A percentile compares a stretch with the other conserved stretches of the same genome.
phyloP scores from a whole-genome alignment of 208 protist genomes.

The Crithidia brevicula region DNA sequence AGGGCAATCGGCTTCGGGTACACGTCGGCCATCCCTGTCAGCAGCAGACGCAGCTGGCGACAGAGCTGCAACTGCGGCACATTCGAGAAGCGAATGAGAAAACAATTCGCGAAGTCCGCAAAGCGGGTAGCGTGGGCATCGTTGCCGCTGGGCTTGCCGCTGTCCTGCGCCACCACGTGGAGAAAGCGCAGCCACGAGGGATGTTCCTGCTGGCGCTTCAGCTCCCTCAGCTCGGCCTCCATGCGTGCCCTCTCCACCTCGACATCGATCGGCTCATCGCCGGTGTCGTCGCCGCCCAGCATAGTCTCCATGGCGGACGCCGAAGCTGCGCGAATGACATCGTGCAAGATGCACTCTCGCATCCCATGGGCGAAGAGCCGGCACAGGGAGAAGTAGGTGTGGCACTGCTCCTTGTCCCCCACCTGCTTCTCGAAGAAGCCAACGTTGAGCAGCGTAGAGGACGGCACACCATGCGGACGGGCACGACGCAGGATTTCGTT shows the following conservation, averaged over 20 bases:
- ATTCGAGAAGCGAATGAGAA: conserved; percentile 50
- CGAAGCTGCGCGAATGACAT: conserved; percentile 5
- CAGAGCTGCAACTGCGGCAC: conserved; percentile 61
- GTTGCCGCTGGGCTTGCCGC: neutral
- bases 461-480: conserved; percentile 31
- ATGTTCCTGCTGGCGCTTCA: conserved; percentile 7
- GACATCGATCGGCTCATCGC: neutral
- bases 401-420: conserved; percentile 63
- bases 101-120: conserved; percentile 16
- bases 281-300: conserved; percentile 5
- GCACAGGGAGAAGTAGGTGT: conserved; percentile 55
- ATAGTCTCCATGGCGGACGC: neutral
- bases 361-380: conserved; percentile 51
- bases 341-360: conserved; percentile 26
- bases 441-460: conserved; percentile 30
- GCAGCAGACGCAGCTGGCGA: conserved; percentile 50
- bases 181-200: conserved; percentile 7
- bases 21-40: conserved; percentile 33
- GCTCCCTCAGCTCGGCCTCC: conserved; percentile 11
- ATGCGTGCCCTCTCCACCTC: conserved; percentile 1
- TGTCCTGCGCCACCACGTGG: neutral
- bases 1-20: conserved; percentile 29
- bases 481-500: conserved; percentile 23
- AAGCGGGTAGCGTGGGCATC: neutral
- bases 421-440: conserved; percentile 60